Percentiles rank a stretch among this genome's conserved stretches.
Evolutionary conservation across 208 protist genomes (phyloP).

Genomic region (Trypanosoma conorhini): DNA sequence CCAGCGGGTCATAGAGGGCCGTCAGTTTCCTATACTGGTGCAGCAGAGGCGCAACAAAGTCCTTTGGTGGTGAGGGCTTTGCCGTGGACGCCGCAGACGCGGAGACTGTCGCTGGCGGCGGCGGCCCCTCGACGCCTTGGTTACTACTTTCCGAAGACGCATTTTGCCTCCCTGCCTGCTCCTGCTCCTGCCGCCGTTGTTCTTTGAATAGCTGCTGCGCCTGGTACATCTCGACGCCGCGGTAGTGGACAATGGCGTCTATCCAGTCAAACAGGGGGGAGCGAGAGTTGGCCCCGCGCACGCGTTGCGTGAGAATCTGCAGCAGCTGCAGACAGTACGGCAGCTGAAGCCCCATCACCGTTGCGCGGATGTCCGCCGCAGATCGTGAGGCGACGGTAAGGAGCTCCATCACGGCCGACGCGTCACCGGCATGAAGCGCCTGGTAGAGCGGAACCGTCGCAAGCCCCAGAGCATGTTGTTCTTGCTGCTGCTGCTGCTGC

Average conservation of each 20-base stretch:
- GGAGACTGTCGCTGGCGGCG: not conserved
- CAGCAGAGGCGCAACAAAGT: slow-evolving; percentile 75
- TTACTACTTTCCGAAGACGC: slow-evolving; percentile 1
- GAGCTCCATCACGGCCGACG: slow-evolving; percentile 78
- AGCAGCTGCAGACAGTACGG: slow-evolving; percentile 80
- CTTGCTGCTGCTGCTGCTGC: slow-evolving; percentile 17
- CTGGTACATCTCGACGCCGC: slow-evolving; percentile 78
- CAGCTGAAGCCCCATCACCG: slow-evolving; percentile 67
- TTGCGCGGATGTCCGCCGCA: slow-evolving; percentile 53
- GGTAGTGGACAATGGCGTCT: slow-evolving; percentile 71
- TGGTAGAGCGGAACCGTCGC: slow-evolving; percentile 86
- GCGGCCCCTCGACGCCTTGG: not conserved
- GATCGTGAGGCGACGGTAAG: slow-evolving; percentile 64
- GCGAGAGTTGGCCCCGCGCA: slow-evolving; percentile 43
- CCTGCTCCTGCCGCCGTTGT: slow-evolving; percentile 8
- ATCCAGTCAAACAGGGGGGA: slow-evolving; percentile 80
- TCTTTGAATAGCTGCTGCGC: slow-evolving; percentile 39
- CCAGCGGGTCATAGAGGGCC: slow-evolving; percentile 67
- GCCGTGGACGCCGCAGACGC: not conserved
- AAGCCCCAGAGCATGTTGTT: slow-evolving; percentile 61
- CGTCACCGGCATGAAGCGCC: slow-evolving; percentile 80
- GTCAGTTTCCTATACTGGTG: slow-evolving; percentile 76
- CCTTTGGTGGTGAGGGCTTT: slow-evolving; percentile 51
- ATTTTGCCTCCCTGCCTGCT: slow-evolving; percentile 14
- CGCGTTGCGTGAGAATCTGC: slow-evolving; percentile 57